Conservation (phyloP, 371 early-diverging fungal species). For the Rhizomucor miehei region DNA sequence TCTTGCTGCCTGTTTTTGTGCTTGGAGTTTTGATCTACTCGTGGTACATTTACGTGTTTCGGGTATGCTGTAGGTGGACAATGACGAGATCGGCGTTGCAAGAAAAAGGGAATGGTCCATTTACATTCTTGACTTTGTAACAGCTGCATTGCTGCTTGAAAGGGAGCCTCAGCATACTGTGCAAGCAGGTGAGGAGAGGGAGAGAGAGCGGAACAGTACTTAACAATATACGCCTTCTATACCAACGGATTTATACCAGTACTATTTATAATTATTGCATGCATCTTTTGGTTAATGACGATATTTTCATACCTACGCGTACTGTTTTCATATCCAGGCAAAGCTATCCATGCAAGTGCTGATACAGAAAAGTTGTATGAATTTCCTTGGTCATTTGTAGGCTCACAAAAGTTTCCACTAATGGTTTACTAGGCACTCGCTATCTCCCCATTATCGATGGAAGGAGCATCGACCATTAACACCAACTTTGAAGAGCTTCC, state of each 20-base stretch:
- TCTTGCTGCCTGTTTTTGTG: slow-evolving; percentile 33
- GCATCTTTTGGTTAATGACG: slow-evolving; percentile 40
- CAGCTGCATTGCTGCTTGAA: slow-evolving; percentile 1
- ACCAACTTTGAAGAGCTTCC: slow-evolving; percentile 9
- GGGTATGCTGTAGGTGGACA: slow-evolving; percentile 45
- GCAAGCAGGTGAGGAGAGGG: slow-evolving; percentile 23
- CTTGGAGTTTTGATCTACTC: slow-evolving; percentile 36
- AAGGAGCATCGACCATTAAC: no score
- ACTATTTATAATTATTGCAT: slow-evolving; percentile 41
- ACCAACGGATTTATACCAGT: not conserved
- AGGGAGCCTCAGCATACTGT: not conserved
- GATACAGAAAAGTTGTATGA: not conserved
- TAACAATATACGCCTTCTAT: not conserved
- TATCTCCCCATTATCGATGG: no score
- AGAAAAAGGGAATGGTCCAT: no score
- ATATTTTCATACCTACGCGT: slow-evolving; percentile 46
- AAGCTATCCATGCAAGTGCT: slow-evolving; percentile 29
- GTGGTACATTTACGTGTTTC: slow-evolving; percentile 54
- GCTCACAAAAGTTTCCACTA: not conserved
- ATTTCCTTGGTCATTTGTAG: not conserved
- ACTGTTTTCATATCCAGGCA: slow-evolving; percentile 47
- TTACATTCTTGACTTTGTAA: not conserved
- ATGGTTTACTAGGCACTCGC: no score
- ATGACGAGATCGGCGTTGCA: not conserved
- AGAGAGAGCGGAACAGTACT: not conserved